A percentile compares a stretch with the other conserved stretches of the same genome.
phyloP scores from a whole-genome alignment of 345 rosid species.

The Arabidopsis arenosa region DNA sequence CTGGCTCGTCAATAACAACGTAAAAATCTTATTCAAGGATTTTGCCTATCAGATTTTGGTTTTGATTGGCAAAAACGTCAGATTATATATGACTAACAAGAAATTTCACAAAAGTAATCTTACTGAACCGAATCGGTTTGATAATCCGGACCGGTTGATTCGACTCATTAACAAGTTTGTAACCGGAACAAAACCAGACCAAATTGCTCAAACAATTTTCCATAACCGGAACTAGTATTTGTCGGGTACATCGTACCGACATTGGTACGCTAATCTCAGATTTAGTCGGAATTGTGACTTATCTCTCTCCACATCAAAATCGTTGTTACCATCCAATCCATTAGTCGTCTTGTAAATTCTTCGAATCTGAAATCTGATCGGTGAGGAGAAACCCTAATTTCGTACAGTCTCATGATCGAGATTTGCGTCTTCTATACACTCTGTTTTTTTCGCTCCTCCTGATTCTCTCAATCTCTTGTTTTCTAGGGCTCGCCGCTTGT shows the following conservation, averaged over 20 bases:
- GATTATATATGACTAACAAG: no score
- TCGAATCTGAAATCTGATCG: constrained; percentile 37
- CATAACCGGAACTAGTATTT: constrained; percentile 7
- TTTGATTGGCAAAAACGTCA: no score
- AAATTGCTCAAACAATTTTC: background rate
- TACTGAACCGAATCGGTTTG: background rate
- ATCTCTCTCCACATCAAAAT: constrained; percentile 5
- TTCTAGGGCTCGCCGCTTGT: constrained; percentile 17
- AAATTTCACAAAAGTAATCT: background rate
- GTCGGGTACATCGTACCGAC: constrained; percentile 16
- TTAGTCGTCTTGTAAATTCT: constrained; percentile 11
- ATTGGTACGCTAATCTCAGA: constrained; percentile 27
- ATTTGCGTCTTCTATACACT: constrained; percentile 16
- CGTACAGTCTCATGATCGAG: constrained; percentile 29
- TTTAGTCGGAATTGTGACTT: background rate
- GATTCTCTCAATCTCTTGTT: constrained; percentile 35
- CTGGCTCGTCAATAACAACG: no score
- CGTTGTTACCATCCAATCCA: background rate
- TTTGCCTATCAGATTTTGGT: no score
- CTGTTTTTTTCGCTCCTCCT: constrained; percentile 7
- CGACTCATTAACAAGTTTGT: background rate
- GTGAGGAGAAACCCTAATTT: constrained; percentile 42
- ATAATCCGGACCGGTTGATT: constrained; percentile 1
- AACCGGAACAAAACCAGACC: constrained; percentile 10
- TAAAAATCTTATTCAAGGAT: no score